Conservation (phyloP, 352 stramenopile species). For the Pythium folliculosum region DNA sequence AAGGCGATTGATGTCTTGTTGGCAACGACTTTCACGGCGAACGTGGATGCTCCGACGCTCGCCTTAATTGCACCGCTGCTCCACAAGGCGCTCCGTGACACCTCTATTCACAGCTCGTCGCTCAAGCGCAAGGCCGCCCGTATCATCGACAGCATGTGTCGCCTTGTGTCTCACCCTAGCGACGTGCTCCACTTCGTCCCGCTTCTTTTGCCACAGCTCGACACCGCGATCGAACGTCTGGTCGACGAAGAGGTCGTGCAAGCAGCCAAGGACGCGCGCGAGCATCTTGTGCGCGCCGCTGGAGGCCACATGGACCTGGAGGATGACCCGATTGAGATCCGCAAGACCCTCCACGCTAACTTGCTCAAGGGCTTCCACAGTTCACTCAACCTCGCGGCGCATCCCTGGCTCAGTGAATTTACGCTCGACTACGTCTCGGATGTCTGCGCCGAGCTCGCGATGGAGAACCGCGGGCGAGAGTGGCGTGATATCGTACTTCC, state of each 20-base stretch:
- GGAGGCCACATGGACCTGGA: slow-evolving; percentile 53
- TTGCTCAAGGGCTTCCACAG: slow-evolving; percentile 49
- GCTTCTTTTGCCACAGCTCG: slow-evolving; percentile 91
- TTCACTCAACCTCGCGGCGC: slow-evolving; percentile 45
- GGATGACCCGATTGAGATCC: slow-evolving; percentile 59
- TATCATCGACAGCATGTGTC: slow-evolving; percentile 99
- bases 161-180: slow-evolving; percentile 97
- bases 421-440: slow-evolving; percentile 62
- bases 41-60: slow-evolving; percentile 94
- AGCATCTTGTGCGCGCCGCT: slow-evolving; percentile 57
- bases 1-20: slow-evolving; percentile 91
- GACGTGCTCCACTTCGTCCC: slow-evolving; percentile 97
- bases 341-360: slow-evolving; percentile 47
- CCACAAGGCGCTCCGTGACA: slow-evolving; percentile 93
- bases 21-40: slow-evolving; percentile 99
- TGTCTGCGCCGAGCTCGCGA: slow-evolving; percentile 61
- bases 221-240: slow-evolving; percentile 90
- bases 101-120: slow-evolving; percentile 90
- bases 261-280: slow-evolving; percentile 54
- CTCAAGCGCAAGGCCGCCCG: slow-evolving; percentile 97
- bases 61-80: slow-evolving; percentile 97
- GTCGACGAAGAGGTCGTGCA: slow-evolving; percentile 92
- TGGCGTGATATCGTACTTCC: slow-evolving; percentile 53
- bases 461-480: slow-evolving; percentile 55
- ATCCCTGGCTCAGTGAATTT: slow-evolving; percentile 54